Base-by-base conservation (phyloP, 139 green algal species). In the Volvox africanus region DNA sequence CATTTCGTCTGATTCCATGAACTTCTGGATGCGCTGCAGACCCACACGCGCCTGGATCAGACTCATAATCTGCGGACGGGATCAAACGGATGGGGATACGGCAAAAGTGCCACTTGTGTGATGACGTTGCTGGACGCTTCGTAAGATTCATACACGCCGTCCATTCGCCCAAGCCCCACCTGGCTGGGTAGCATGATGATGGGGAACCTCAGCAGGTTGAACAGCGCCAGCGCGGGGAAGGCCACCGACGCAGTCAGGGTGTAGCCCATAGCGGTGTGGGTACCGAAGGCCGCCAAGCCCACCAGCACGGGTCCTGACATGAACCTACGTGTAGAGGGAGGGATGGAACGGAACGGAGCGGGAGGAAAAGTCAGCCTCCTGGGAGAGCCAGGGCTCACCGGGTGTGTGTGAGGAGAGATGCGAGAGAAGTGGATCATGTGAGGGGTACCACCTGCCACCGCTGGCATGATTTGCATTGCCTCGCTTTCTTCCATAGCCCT, bases 141-240 rank as follows among this genome's bases (percentile, higher is more conserved):
- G 11, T 26, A 75, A 75, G 67, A 12, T 75, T n/a, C n/a, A 75
- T 14, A 28, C 22, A 75, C 67, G 67, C 44, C 19, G 16, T 30
- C 71, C 6, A 20, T 20, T 30, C 81, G n/a, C 61, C 35, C 19
- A 61, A 9, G 61, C 55, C 67, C 68, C 32, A 95, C 84, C 82
- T 94, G 91, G 26, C 69, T 93, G 26, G 94, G 94, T 19, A 95
- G 88, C 93, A 97, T 96, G 88, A 97, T 95, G 62, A 98, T 94
- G 22, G 97, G 97, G 92, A 99, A 99, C 67, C 97, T 93, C 55
- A 99, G 95, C 84, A 98, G 92, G 93, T 98, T 97, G 93, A 99
- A 98, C 20, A 98, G 93, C 22, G 97, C 93, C 75, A 99, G 92
- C 0, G 96, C 95, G 24, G 97, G 95, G 93, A 99, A 99, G 44